Evolutionary conservation across 2,329 filamentous ascomycete genomes (phyloP).

Genomic region (Aspergillus sp.): DNA sequence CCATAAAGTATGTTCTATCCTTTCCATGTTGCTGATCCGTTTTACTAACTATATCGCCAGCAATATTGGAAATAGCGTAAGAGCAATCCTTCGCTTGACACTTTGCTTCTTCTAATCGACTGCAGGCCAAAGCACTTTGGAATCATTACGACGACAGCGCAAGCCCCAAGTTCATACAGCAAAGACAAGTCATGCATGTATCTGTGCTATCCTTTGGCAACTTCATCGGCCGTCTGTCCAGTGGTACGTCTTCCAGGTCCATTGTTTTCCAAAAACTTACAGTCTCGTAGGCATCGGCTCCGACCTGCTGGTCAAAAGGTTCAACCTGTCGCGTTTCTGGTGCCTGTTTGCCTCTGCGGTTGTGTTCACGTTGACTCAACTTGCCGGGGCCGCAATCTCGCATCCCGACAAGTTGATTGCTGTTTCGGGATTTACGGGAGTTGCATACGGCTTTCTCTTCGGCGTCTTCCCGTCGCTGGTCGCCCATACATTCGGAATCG

Average conservation of each 20-base stretch:
- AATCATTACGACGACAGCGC: constrained; percentile 68
- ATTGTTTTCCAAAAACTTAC: constrained; percentile 6
- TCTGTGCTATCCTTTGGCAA: constrained; percentile 85
- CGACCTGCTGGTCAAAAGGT: constrained; percentile 74
- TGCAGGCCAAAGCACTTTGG: constrained; percentile 68
- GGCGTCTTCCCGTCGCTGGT: constrained; percentile 86
- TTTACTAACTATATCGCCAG: constrained; percentile 40
- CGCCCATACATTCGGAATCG: constrained; percentile 83
- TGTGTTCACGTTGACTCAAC: constrained; percentile 71
- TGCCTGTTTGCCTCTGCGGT: constrained; percentile 69
- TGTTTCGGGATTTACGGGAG: constrained; percentile 73
- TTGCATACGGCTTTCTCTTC: constrained; percentile 89
- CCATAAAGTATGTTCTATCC: constrained; percentile 69
- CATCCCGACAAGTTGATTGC: constrained; percentile 69
- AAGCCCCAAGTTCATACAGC: constrained; percentile 63
- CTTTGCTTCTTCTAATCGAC: constrained; percentile 3
- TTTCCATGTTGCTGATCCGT: background rate
- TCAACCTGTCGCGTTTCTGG: constrained; percentile 79
- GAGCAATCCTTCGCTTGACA: constrained; percentile 4
- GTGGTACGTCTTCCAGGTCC: constrained; percentile 45
- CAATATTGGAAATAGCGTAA: constrained; percentile 84
- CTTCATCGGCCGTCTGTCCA: constrained; percentile 70
- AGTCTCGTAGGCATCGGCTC: constrained; percentile 63
- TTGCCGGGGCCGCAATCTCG: constrained; percentile 63
- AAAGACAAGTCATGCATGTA: constrained; percentile 82